phyloP scores from a whole-genome alignment of 257 asterid genomes.

The Scutellaria galericulata region DNA sequence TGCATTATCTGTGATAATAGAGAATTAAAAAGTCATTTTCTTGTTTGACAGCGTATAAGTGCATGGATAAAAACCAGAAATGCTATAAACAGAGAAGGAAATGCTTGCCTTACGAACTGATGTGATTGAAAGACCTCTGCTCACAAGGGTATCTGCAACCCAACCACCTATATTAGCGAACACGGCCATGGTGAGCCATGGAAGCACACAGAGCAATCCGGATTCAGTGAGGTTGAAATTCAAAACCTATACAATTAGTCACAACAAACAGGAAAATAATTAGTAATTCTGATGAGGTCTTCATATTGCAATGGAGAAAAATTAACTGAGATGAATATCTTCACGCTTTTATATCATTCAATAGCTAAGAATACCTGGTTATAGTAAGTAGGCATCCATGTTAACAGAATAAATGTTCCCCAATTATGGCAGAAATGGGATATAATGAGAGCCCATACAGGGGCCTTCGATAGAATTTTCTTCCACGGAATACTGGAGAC shows the following conservation, averaged over 20 bases:
- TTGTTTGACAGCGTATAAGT: slow-evolving; percentile 20
- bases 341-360: slow-evolving; percentile 21
- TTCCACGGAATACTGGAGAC: slow-evolving; percentile 91
- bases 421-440: slow-evolving; percentile 99
- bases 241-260: slow-evolving; percentile 61
- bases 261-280: slow-evolving; percentile 14
- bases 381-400: slow-evolving; percentile 99
- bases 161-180: slow-evolving; percentile 95
- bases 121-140: slow-evolving; percentile 84
- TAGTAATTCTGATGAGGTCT: background rate
- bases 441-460: slow-evolving; percentile 99
- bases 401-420: slow-evolving; percentile 97
- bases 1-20: slow-evolving; percentile 81
- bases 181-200: slow-evolving; percentile 95
- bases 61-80: slow-evolving; percentile 14
- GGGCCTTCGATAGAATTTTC: slow-evolving; percentile 82
- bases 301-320: slow-evolving; percentile 10
- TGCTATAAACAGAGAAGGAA: background rate
- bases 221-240: slow-evolving; percentile 97
- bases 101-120: slow-evolving; percentile 51
- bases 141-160: slow-evolving; percentile 91
- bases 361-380: slow-evolving; percentile 68
- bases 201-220: slow-evolving; percentile 83
- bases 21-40: slow-evolving; percentile 23
- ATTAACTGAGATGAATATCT: background rate